Conservation (phyloP, 768 basidiomycete genomes). For the Tylopilus vinaceipallidus region DNA sequence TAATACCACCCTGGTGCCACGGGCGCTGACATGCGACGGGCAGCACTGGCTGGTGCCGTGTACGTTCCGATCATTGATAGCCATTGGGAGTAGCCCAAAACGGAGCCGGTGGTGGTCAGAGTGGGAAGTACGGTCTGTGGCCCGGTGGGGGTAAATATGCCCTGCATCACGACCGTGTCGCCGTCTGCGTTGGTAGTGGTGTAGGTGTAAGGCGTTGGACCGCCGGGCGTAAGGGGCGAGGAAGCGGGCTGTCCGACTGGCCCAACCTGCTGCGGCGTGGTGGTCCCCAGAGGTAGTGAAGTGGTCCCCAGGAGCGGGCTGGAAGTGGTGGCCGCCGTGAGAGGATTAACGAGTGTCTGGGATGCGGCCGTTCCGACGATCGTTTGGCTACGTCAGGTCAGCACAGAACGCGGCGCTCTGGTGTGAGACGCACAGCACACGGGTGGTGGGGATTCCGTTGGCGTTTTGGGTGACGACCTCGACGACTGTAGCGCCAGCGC, state of each 20-base stretch:
- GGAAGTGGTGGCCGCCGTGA: slow-evolving; percentile 13
- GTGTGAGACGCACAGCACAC: slow-evolving; percentile 38
- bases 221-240: slow-evolving; percentile 39
- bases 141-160: slow-evolving; percentile 33
- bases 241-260: slow-evolving; percentile 55
- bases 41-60: slow-evolving; percentile 27
- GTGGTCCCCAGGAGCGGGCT: slow-evolving; percentile 18
- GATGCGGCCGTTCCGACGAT: slow-evolving; percentile 11
- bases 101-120: slow-evolving; percentile 25
- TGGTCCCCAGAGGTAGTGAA: slow-evolving; percentile 16
- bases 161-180: slow-evolving; percentile 18
- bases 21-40: slow-evolving; percentile 18
- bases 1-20: slow-evolving; percentile 28
- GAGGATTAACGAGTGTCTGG: not conserved
- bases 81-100: slow-evolving; percentile 32
- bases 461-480: slow-evolving; percentile 44
- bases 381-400: slow-evolving; percentile 15
- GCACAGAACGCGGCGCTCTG: not conserved
- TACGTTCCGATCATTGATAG: slow-evolving; percentile 30
- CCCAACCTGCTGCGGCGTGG: slow-evolving; percentile 20
- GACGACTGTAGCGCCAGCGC: slow-evolving; percentile 51
- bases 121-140: slow-evolving; percentile 28
- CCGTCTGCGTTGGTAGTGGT: slow-evolving; percentile 42
- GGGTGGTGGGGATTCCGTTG: slow-evolving; percentile 40
- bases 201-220: slow-evolving; percentile 49